Conservation (phyloP, 208 protist genomes). For the Trypanosoma platydactyli region DNA sequence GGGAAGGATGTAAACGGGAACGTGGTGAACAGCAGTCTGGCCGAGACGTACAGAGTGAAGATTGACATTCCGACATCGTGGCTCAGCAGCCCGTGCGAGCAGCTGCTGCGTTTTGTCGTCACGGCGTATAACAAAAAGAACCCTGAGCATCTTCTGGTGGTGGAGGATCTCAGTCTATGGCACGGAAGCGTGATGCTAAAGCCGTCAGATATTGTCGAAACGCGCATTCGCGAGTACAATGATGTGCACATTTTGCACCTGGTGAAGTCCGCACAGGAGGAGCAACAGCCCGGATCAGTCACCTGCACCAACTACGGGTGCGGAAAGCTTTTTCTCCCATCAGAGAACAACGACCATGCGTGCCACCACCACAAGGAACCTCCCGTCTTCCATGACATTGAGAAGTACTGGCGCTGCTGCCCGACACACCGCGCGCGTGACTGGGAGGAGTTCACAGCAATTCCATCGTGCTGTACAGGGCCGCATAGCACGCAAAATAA, state of each 20-base stretch:
- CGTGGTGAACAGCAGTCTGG: slow-evolving; percentile 26
- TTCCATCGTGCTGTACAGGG: slow-evolving; percentile 60
- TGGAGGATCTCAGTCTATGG: slow-evolving; percentile 48
- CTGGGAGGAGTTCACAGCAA: slow-evolving; percentile 79
- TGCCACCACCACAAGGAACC: slow-evolving; percentile 71
- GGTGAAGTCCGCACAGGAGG: slow-evolving; percentile 10
- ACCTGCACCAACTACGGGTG: slow-evolving; percentile 85
- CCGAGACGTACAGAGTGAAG: slow-evolving; percentile 57
- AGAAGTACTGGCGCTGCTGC: slow-evolving; percentile 87
- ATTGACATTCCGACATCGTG: slow-evolving; percentile 43
- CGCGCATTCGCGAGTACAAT: slow-evolving; percentile 71
- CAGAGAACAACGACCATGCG: slow-evolving; percentile 64
- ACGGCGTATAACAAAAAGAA: slow-evolving; percentile 44
- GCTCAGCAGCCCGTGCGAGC: slow-evolving; percentile 38
- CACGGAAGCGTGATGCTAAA: slow-evolving; percentile 55
- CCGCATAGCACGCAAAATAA: slow-evolving; percentile 58
- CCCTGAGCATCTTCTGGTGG: slow-evolving; percentile 18
- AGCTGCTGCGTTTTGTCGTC: slow-evolving; percentile 38
- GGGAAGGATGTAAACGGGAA: slow-evolving; percentile 44
- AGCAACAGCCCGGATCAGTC: slow-evolving; percentile 38
- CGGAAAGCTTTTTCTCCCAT: slow-evolving; percentile 59
- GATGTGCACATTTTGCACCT: slow-evolving; percentile 68
- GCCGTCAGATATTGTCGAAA: slow-evolving; percentile 37
- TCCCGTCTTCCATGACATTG: slow-evolving; percentile 83
- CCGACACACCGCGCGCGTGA: slow-evolving; percentile 65